Conservation (phyloP, 768 basidiomycete genomes). For the Mycena epipterygia region DNA sequence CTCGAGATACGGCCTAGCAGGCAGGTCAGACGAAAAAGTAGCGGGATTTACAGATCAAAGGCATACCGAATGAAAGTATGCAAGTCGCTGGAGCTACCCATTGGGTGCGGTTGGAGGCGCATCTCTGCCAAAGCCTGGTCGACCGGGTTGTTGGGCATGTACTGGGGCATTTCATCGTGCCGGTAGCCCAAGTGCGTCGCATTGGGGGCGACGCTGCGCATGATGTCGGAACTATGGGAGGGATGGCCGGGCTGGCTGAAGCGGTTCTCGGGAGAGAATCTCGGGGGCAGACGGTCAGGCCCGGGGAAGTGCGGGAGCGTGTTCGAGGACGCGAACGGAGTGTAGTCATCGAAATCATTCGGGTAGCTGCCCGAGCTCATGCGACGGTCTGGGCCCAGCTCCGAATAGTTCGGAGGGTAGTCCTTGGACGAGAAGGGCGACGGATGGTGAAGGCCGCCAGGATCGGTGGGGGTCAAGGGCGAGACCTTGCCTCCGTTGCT, state of each 20-base stretch:
- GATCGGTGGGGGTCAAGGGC: conserved; percentile 79
- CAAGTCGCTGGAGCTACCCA: conserved; percentile 77
- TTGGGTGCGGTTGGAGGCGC: conserved; percentile 70
- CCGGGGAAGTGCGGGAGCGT: conserved; percentile 67
- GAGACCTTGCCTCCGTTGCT: conserved; percentile 84
- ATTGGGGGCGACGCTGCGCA: conserved; percentile 79
- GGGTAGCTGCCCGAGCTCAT: conserved; percentile 62
- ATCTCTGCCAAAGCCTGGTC: conserved; percentile 75
- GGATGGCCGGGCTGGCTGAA: conserved; percentile 61
- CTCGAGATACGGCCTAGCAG: conserved; percentile 79
- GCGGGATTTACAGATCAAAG: background rate
- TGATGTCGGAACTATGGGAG: conserved; percentile 65
- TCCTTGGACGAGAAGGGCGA: conserved; percentile 73
- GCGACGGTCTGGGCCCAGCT: conserved; percentile 72
- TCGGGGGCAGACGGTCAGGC: conserved; percentile 65
- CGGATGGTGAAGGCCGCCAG: conserved; percentile 67
- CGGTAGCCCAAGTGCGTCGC: conserved; percentile 72
- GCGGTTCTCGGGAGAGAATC: conserved; percentile 68
- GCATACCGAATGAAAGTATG: conserved; percentile 85
- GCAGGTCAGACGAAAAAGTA: conserved; percentile 26
- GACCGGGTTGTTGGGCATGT: conserved; percentile 67
- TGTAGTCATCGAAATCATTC: conserved; percentile 71
- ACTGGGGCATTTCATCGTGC: conserved; percentile 67
- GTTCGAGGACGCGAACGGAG: conserved; percentile 52
- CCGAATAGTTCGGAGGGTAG: conserved; percentile 71